These are phyloP conservation scores for Ettlia oleoabundans DNA, from an alignment of 139 green algal species.

Conservation along the genomic window DNA sequence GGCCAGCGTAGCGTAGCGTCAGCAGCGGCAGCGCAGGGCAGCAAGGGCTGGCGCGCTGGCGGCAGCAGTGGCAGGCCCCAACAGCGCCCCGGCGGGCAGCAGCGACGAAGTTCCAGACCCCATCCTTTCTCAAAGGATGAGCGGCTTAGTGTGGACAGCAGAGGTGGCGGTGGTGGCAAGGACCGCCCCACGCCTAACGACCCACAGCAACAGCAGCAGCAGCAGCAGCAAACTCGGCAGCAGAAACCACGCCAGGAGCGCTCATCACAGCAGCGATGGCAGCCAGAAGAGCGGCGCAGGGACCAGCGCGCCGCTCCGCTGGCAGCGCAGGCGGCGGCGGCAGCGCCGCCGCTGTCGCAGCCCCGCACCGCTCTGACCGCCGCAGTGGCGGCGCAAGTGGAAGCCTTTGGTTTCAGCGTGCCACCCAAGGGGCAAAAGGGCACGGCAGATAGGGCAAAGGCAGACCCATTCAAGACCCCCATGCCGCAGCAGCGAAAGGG, in stretches of 20 bases:
- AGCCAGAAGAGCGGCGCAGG: neutral
- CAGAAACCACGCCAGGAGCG: neutral
- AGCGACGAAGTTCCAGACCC: neutral
- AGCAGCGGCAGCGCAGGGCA: too few relatives aligned
- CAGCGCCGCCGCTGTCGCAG: neutral
- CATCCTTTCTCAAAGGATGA: too few relatives aligned
- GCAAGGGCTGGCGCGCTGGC: neutral
- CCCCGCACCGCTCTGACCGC: neutral
- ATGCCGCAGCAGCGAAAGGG: too few relatives aligned
- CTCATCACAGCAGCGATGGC: neutral
- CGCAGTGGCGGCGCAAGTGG: constrained; percentile 15
- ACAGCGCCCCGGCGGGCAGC: neutral
- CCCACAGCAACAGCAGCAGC: neutral
- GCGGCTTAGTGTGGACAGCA: too few relatives aligned
- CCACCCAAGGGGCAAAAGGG: too few relatives aligned
- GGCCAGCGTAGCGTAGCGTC: neutral
- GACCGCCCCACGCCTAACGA: neutral
- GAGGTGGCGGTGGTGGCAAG: neutral
- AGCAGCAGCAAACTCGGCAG: neutral
- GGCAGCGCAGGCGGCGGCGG: neutral
- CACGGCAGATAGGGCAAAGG: too few relatives aligned
- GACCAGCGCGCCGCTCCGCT: neutral
- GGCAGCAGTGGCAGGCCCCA: neutral
- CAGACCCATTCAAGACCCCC: too few relatives aligned
- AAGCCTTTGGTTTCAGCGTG: too few relatives aligned